Conservation (phyloP, 1,284 basidiomycete species). For the Microbotryum silenes-acaulis region DNA sequence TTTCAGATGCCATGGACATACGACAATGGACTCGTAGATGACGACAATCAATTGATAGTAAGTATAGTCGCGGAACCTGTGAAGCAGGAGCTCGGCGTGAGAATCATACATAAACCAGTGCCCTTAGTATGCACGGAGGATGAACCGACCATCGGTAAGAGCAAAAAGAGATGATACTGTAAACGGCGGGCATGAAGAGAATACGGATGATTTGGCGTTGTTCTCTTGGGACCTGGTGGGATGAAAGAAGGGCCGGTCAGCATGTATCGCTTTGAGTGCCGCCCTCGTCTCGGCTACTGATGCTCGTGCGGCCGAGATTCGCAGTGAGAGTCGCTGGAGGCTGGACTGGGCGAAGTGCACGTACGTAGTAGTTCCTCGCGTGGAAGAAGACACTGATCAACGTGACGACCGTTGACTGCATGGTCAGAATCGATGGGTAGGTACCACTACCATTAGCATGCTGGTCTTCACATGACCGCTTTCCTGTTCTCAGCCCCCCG, state of each 20-base stretch:
- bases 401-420: constrained; percentile 37
- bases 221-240: constrained; percentile 31
- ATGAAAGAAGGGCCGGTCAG: background rate
- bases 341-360: background rate
- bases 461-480: background rate
- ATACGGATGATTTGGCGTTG: constrained; percentile 38
- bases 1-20: background rate
- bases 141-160: constrained; percentile 58
- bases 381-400: constrained; percentile 37
- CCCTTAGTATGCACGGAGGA: too few species aligned
- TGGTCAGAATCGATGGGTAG: background rate
- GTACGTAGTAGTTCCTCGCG: constrained; percentile 36
- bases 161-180: constrained; percentile 68
- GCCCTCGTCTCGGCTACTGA: background rate
- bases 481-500: background rate
- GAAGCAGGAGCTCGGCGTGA: too few species aligned
- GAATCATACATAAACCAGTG: too few species aligned
- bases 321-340: background rate
- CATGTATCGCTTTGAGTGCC: background rate
- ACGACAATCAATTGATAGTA: constrained; percentile 60
- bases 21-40: constrained; percentile 21
- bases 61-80: constrained; percentile 56
- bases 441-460: background rate
- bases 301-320: too few species aligned
- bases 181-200: constrained; percentile 16